Evolutionary conservation across 2,329 filamentous ascomycete species (phyloP).

Genomic region (Aspergillus arachidicola): DNA sequence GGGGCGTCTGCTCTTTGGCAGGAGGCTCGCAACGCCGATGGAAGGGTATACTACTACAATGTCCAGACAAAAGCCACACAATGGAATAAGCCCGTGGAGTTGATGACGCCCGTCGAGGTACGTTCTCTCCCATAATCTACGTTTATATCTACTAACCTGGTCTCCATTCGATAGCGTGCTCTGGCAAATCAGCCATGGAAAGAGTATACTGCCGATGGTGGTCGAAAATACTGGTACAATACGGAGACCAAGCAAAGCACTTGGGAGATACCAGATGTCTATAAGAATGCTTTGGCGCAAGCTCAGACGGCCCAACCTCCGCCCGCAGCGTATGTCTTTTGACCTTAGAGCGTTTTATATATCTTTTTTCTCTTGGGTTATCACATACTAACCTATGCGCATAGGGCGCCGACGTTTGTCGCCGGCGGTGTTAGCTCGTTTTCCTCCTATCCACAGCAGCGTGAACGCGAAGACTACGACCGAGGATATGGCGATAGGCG

Average conservation of each 20-base stretch:
- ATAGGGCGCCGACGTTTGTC: slow-evolving; percentile 57
- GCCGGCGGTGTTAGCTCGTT: slow-evolving; percentile 57
- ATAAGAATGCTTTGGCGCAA: slow-evolving; percentile 72
- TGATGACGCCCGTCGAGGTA: slow-evolving; percentile 84
- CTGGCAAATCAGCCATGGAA: slow-evolving; percentile 86
- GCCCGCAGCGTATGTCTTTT: slow-evolving; percentile 47
- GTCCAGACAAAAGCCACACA: slow-evolving; percentile 80
- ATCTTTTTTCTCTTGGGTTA: background rate
- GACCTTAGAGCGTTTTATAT: background rate
- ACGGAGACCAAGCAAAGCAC: slow-evolving; percentile 87
- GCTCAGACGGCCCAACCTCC: slow-evolving; percentile 47
- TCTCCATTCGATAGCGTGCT: slow-evolving; percentile 62
- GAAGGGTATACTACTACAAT: slow-evolving; percentile 91
- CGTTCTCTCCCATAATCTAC: slow-evolving; percentile 20
- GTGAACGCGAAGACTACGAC: slow-evolving; percentile 53
- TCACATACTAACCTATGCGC: slow-evolving; percentile 43
- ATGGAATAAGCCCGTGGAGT: slow-evolving; percentile 91
- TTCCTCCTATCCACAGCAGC: slow-evolving; percentile 42
- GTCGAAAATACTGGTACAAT: slow-evolving; percentile 94
- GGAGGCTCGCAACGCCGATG: slow-evolving; percentile 78
- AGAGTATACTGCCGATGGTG: slow-evolving; percentile 83
- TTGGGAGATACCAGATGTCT: slow-evolving; percentile 89
- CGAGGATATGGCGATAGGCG: slow-evolving; percentile 52
- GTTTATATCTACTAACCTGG: slow-evolving; percentile 18
- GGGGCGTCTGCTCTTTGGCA: slow-evolving; percentile 68